A percentile compares a stretch with the other conserved stretches of the same genome.
These are phyloP conservation scores for Talaromyces sp. DNA, from an alignment of 2,329 filamentous ascomycete genomes.

Conservation along the genomic window DNA sequence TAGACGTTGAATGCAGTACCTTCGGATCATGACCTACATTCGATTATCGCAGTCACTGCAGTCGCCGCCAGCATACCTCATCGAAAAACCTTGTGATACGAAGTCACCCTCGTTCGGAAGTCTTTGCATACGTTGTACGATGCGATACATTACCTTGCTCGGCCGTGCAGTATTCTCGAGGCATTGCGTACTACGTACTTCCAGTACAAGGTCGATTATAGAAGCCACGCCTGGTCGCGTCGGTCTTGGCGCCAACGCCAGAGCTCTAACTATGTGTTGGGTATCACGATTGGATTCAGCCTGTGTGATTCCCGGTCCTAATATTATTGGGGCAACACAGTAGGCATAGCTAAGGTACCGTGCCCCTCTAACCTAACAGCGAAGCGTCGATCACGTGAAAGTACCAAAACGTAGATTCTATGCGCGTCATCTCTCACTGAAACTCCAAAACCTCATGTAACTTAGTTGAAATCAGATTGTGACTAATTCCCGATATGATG, in stretches of 20 bases:
- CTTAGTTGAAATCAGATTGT: background rate
- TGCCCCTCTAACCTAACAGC: background rate
- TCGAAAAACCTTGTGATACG: background rate
- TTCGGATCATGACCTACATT: background rate
- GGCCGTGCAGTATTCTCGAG: background rate
- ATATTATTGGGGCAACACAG: background rate
- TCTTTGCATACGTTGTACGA: background rate
- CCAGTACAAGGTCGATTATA: background rate
- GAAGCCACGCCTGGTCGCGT: background rate
- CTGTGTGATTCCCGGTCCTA: background rate
- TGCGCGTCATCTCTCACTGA: background rate
- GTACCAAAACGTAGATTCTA: background rate
- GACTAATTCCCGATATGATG: background rate
- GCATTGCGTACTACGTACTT: background rate
- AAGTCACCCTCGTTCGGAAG: background rate
- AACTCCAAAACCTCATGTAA: no score
- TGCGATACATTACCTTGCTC: background rate
- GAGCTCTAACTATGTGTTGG: background rate
- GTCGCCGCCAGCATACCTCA: background rate
- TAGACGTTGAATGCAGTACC: background rate
- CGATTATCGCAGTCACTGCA: background rate
- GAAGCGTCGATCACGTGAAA: background rate
- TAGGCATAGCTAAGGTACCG: background rate
- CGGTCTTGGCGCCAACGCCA: background rate
- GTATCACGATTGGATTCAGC: background rate